Base-by-base conservation (phyloP, 2,329 filamentous ascomycete species). In the Alternaria rosae region DNA sequence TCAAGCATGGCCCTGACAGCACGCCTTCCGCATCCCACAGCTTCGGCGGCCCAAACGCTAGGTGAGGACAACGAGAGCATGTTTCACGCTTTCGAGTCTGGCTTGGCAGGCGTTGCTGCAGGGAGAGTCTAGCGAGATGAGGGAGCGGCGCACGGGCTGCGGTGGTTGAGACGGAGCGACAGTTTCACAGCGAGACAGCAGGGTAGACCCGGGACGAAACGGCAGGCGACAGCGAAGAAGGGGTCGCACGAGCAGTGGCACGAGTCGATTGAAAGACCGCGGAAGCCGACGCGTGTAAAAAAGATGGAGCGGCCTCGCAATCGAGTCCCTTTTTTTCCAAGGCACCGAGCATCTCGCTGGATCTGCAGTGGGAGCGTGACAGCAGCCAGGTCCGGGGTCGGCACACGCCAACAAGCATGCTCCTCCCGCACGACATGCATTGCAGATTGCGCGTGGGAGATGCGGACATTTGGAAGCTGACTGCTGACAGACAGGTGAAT, bases 81-180 rank as follows among this genome's bases (percentile, higher is more conserved):
- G 71, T 75, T 74, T 75, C 69, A 63, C 59, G 45, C 57, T 64
- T 52, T 44, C 32, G 32, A 44, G 43, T 43, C 38, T 51, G 52
- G 57, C 64, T 71, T 70, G 62, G 68, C 69, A 65, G 35, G 62
- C 51, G 66, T 66, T 69, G 56, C 65, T 71, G 68, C 72, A 70
- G 68, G 68, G 65, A 47, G 30, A 17, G 50, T 54, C 61, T 74
- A 67, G 59, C 71, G 74, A 77, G 66, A 76, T 75, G 70, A 72
- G 63, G 62, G 61, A 57, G 53, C 38, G 38, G 54, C 35, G 71
- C 70, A 70, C 67, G 62, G 63, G 56, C 61, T 59, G 59, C 55
- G 60, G 35, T 61, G 66, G 70, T 63, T 71, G 72, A 67, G 73
- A 72, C 70, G 68, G 54, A 53, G 59, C 59, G 61, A 64, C 54